These are phyloP conservation scores for Rhodotorula sp. DNA, from an alignment of 1,284 basidiomycete species.

Conservation along the genomic window DNA sequence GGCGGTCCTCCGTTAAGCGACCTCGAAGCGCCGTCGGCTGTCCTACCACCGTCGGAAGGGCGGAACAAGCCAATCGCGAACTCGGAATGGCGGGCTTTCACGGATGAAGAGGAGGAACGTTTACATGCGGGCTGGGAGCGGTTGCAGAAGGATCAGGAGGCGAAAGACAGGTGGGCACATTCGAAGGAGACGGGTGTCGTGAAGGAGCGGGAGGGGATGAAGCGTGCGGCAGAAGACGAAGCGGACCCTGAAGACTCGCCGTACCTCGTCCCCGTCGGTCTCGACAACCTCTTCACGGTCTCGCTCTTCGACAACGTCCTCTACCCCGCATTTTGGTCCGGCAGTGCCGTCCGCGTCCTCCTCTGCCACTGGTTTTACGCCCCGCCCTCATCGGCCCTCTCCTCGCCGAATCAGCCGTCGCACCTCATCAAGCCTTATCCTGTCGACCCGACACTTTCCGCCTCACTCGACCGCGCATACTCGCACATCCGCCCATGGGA, in stretches of 20 bases:
- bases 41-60: conserved; percentile 2
- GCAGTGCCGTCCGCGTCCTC: conserved; percentile 45
- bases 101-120: conserved; percentile 40
- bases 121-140: conserved; percentile 37
- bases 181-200: conserved; percentile 14
- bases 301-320: conserved; percentile 38
- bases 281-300: conserved; percentile 46
- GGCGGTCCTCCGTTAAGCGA: conserved; percentile 34
- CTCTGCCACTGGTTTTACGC: conserved; percentile 51
- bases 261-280: conserved; percentile 43
- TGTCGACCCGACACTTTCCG: conserved; percentile 45
- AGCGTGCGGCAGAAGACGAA: conserved; percentile 8
- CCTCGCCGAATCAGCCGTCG: conserved; percentile 27
- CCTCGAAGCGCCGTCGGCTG: conserved; percentile 30
- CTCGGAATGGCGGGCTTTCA: conserved; percentile 40
- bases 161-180: not conserved
- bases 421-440: conserved; percentile 43
- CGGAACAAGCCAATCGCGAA: conserved; percentile 23
- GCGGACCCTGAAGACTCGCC: conserved; percentile 23
- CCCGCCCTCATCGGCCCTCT: conserved; percentile 36
- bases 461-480: conserved; percentile 48
- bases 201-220: conserved; percentile 15
- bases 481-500: conserved; percentile 47
- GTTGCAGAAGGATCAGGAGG: conserved; percentile 19
- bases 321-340: conserved; percentile 50